These are phyloP conservation scores for Tulasnella sp. DNA, from an alignment of 768 basidiomycete species.

Conservation along the genomic window DNA sequence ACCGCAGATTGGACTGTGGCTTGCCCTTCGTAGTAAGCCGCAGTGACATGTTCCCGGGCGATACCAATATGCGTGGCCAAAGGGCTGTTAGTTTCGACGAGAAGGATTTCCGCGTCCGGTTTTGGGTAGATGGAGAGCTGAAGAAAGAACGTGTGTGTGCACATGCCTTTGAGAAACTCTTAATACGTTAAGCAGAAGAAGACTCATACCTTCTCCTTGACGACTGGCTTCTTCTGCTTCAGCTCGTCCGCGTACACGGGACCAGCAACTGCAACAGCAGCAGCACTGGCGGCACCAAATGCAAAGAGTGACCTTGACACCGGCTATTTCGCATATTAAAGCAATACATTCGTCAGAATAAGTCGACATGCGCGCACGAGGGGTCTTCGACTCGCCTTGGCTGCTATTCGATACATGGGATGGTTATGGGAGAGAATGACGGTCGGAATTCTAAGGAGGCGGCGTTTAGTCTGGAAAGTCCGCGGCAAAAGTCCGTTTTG, in stretches of 20 bases:
- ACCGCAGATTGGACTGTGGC: slow-evolving; percentile 71
- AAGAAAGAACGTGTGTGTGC: neutral
- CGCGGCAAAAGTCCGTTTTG: slow-evolving; percentile 9
- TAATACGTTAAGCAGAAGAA: neutral
- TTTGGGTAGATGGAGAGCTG: slow-evolving; percentile 81
- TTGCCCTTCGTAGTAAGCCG: slow-evolving; percentile 60
- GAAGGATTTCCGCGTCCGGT: slow-evolving; percentile 61
- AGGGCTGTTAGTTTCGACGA: slow-evolving; percentile 73
- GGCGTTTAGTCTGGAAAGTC: slow-evolving; percentile 11
- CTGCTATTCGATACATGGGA: slow-evolving; percentile 24
- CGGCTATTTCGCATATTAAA: neutral
- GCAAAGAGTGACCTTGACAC: slow-evolving; percentile 22
- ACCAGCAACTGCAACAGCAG: slow-evolving; percentile 22
- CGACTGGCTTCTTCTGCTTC: slow-evolving; percentile 13
- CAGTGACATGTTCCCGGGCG: slow-evolving; percentile 62
- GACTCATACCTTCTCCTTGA: slow-evolving; percentile 8
- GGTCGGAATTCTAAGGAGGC: slow-evolving; percentile 17
- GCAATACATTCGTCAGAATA: neutral
- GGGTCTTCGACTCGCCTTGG: neutral
- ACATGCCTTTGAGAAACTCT: neutral
- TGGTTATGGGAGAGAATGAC: slow-evolving; percentile 8
- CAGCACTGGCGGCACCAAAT: slow-evolving; percentile 20
- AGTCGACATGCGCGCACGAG: too few relatives aligned
- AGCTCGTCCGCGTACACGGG: slow-evolving; percentile 22
- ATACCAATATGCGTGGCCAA: slow-evolving; percentile 78